Conservation (phyloP, 805 yeast species). For the Saccharomycopsis microspora region DNA sequence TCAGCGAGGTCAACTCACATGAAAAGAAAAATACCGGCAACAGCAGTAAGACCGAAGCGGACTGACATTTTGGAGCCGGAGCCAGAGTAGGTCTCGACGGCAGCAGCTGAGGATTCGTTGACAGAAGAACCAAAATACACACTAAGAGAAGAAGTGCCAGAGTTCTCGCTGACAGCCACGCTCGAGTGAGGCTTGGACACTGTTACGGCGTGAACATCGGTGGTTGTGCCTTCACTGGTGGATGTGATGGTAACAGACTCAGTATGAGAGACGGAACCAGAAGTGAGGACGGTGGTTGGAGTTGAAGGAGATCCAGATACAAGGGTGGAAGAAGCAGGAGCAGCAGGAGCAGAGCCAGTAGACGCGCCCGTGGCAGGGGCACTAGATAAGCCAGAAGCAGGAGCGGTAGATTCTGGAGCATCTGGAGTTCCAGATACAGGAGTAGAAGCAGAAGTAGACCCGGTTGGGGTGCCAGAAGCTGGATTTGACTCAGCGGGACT, state of each 20-base stretch:
- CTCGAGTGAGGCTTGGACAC: not conserved
- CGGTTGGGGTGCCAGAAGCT: not conserved
- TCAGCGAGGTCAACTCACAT: too few relatives aligned
- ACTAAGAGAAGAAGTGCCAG: too few relatives aligned
- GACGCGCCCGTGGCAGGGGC: conserved; percentile 1
- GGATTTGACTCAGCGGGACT: not conserved
- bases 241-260: not conserved
- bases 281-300: not conserved
- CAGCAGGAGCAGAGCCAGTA: not conserved
- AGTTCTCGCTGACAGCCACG: too few relatives aligned
- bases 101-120: too few relatives aligned
- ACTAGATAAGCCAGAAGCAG: not conserved
- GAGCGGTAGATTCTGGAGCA: not conserved
- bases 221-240: not conserved
- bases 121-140: too few relatives aligned
- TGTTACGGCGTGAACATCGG: not conserved
- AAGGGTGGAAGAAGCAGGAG: conserved; percentile 1
- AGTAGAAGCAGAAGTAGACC: not conserved
- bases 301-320: not conserved
- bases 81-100: too few relatives aligned
- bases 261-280: not conserved
- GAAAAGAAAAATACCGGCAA: too few relatives aligned
- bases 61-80: too few relatives aligned
- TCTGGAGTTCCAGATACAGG: not conserved
- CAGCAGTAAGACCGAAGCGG: too few relatives aligned